These are phyloP conservation scores for Hippophae rhamnoides DNA, from an alignment of 306 rosid genomes.

Conservation along the genomic window DNA sequence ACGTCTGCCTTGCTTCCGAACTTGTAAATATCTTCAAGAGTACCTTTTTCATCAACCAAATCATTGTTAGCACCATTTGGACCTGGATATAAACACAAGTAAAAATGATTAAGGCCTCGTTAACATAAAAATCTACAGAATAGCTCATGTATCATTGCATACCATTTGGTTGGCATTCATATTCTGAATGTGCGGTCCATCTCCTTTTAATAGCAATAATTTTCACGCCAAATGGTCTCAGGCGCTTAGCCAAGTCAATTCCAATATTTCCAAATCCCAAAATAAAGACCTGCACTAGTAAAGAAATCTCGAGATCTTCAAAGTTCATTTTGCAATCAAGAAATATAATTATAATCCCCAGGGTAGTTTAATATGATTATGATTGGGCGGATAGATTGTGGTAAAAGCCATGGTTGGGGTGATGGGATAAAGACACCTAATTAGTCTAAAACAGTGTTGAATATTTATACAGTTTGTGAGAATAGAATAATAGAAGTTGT, in stretches of 20 bases:
- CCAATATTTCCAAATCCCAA: slow-evolving; percentile 90
- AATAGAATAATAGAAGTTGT: too few relatives aligned
- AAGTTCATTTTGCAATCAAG: too few relatives aligned
- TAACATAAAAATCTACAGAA: slow-evolving; percentile 15
- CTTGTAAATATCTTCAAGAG: slow-evolving; percentile 53
- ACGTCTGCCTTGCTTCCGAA: slow-evolving; percentile 80
- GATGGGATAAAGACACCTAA: too few relatives aligned
- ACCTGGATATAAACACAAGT: slow-evolving; percentile 18
- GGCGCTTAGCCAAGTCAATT: slow-evolving; percentile 60
- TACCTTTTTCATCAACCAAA: slow-evolving; percentile 67
- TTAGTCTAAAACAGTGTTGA: too few relatives aligned
- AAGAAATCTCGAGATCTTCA: background rate
- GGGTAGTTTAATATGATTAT: too few relatives aligned
- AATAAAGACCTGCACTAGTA: slow-evolving; percentile 52
- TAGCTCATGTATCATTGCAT: slow-evolving; percentile 17
- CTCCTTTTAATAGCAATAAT: slow-evolving; percentile 81
- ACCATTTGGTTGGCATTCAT: slow-evolving; percentile 26
- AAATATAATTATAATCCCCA: too few relatives aligned
- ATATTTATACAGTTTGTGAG: too few relatives aligned
- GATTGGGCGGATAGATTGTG: too few relatives aligned
- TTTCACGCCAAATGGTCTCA: slow-evolving; percentile 78
- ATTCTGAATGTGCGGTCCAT: slow-evolving; percentile 38
- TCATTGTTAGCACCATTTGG: slow-evolving; percentile 31
- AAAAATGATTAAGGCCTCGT: slow-evolving; percentile 9
- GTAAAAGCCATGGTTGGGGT: too few relatives aligned